Evolutionary conservation across 345 rosid genomes (phyloP).

Genomic region (Salix caprea): DNA sequence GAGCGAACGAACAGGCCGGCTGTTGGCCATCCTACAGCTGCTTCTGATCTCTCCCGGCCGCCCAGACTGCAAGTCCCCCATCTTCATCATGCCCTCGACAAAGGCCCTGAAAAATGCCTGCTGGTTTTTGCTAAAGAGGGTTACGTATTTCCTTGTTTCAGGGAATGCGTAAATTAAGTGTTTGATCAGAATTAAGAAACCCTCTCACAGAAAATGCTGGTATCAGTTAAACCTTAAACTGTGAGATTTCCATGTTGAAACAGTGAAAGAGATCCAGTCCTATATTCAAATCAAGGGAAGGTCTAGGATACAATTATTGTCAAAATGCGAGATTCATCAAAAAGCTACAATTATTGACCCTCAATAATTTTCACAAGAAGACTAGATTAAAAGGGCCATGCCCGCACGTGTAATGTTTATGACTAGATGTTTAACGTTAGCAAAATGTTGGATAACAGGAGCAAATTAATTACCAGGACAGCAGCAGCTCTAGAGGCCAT

Average conservation of each 20-base stretch:
- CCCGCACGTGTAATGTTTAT: not conserved
- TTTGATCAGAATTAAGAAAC: slow-evolving; percentile 90
- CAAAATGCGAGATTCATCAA: not conserved
- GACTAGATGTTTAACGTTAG: not conserved
- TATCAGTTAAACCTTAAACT: not conserved
- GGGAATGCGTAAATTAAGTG: slow-evolving; percentile 51
- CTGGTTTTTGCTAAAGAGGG: slow-evolving; percentile 46
- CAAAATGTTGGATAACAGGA: not conserved
- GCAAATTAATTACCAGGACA: slow-evolving; percentile 48
- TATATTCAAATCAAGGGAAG: not conserved
- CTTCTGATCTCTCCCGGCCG: slow-evolving; percentile 65
- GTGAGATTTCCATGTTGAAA: not conserved
- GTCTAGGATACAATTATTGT: not conserved
- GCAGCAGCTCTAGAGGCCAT: slow-evolving; percentile 93
- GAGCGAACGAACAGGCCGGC: slow-evolving; percentile 25
- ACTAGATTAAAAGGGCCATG: not conserved
- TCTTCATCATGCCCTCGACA: slow-evolving; percentile 76
- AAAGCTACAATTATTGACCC: not conserved
- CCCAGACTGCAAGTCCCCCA: slow-evolving; percentile 77
- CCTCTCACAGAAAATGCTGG: too few species aligned
- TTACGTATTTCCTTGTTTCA: slow-evolving; percentile 52
- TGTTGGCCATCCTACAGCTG: slow-evolving; percentile 62
- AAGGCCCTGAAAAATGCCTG: slow-evolving; percentile 58
- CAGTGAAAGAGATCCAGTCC: not conserved
- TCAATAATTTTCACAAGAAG: not conserved